phyloP scores from a whole-genome alignment of 805 yeast genomes.

The Scheffersomyces amazonensis region DNA sequence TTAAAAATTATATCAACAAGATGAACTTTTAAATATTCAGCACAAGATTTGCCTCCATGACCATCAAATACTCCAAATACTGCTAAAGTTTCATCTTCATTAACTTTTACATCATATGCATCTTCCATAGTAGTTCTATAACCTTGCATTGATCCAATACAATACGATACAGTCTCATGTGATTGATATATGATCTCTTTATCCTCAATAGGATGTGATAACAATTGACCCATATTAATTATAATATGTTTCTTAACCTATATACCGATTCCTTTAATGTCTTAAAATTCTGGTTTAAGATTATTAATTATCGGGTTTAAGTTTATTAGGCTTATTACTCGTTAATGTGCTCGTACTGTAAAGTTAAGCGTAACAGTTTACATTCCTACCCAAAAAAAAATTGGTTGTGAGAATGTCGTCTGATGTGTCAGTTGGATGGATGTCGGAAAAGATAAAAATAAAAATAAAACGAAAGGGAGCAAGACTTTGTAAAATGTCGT shows the following conservation, averaged over 20 bases:
- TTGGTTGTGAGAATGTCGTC: too few relatives aligned
- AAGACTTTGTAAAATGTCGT: too few relatives aligned
- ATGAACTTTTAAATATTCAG: slow-evolving; percentile 48
- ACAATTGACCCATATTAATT: slow-evolving; percentile 65
- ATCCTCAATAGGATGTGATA: slow-evolving; percentile 74
- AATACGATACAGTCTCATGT: slow-evolving; percentile 49
- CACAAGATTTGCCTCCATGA: slow-evolving; percentile 70
- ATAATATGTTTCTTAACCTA: too few relatives aligned
- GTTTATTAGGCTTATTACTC: too few relatives aligned
- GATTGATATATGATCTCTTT: slow-evolving; percentile 51
- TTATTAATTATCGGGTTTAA: too few relatives aligned
- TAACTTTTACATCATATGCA: slow-evolving; percentile 57
- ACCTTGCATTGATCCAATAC: slow-evolving; percentile 77
- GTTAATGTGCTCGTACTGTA: too few relatives aligned
- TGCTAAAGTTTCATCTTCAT: slow-evolving; percentile 38
- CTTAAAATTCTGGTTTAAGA: not conserved
- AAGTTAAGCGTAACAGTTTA: too few relatives aligned
- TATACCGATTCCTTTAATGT: not conserved
- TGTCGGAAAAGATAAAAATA: too few relatives aligned
- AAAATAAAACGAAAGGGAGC: too few relatives aligned
- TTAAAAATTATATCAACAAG: slow-evolving; percentile 14
- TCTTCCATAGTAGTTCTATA: slow-evolving; percentile 75
- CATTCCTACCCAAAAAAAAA: too few relatives aligned
- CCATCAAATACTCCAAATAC: slow-evolving; percentile 80
- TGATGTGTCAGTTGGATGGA: too few relatives aligned